phyloP scores from a whole-genome alignment of 2,329 filamentous ascomycete genomes.

The Fusarium armeniacum region DNA sequence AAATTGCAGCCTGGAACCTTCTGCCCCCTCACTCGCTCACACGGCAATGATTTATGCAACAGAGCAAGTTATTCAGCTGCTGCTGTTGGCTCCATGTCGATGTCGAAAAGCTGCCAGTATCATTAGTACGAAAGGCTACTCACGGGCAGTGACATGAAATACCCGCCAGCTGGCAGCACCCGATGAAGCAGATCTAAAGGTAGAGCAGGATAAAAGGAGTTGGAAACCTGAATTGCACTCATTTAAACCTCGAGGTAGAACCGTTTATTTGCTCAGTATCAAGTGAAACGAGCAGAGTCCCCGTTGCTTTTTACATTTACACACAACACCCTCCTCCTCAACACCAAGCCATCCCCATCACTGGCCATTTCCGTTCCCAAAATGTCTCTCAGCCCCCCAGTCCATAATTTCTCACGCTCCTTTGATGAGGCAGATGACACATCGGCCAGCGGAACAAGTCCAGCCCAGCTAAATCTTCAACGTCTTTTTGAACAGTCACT shows the following conservation, averaged over 20 bases:
- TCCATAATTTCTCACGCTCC: constrained; percentile 47
- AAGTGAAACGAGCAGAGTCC: constrained; percentile 41
- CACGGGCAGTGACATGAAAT: constrained; percentile 32
- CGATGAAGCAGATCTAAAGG: constrained; percentile 5
- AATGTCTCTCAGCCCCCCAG: constrained; percentile 55
- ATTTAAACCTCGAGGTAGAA: neutral
- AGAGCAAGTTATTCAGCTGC: neutral
- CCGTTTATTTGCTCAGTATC: constrained; percentile 24
- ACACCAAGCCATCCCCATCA: constrained; percentile 21
- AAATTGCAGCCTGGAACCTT: constrained; percentile 11
- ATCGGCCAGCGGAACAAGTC: constrained; percentile 62
- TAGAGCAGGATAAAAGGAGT: constrained; percentile 9
- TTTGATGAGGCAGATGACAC: constrained; percentile 48
- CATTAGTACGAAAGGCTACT: constrained; percentile 13
- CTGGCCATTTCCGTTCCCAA: constrained; percentile 1
- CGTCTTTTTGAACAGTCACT: constrained; percentile 73
- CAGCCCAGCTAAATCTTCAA: constrained; percentile 74
- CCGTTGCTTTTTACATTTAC: neutral
- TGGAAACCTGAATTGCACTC: neutral
- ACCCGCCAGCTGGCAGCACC: constrained; percentile 31
- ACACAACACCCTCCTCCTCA: constrained; percentile 4
- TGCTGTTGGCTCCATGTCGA: neutral
- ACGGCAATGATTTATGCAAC: neutral
- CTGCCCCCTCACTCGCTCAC: constrained; percentile 3
- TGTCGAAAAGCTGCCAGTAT: constrained; percentile 19